A percentile compares a stretch with the other conserved stretches of the same genome.
phyloP scores from a whole-genome alignment of 2,329 filamentous ascomycete species.

The Hymenoscyphus repandus region DNA sequence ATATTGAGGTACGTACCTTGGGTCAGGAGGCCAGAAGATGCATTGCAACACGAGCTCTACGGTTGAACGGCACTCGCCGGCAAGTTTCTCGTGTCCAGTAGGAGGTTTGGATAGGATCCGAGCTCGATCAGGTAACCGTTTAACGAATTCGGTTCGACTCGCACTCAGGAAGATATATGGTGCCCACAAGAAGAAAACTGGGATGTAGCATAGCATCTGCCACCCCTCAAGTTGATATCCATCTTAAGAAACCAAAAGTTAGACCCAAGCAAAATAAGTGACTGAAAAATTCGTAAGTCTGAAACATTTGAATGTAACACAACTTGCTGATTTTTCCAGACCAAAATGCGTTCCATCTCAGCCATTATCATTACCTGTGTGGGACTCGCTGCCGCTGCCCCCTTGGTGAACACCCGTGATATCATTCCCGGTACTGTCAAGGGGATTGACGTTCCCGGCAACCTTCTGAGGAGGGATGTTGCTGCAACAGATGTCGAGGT shows the following conservation, averaged over 20 bases:
- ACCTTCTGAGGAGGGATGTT: neutral
- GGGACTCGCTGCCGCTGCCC: neutral
- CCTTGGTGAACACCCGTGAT: neutral
- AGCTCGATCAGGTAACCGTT: neutral
- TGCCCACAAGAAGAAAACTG: neutral
- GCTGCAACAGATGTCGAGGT: neutral
- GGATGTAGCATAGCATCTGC: neutral
- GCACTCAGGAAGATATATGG: neutral
- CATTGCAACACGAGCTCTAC: neutral
- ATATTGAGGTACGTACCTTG: neutral
- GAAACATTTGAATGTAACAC: neutral
- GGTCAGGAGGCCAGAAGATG: neutral
- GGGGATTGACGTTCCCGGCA: neutral
- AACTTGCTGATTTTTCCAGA: neutral
- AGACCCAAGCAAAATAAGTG: too few relatives aligned
- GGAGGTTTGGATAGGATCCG: neutral
- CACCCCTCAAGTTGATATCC: neutral
- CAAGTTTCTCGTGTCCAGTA: neutral
- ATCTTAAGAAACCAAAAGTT: too few relatives aligned
- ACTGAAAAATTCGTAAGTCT: too few relatives aligned
- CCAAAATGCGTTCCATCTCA: neutral
- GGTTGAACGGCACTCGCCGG: conserved; percentile 1
- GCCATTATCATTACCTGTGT: neutral
- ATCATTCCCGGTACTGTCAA: neutral
- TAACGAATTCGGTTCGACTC: neutral